Base-by-base conservation (phyloP, 495 filamentous ascomycete species). In the Penicillium bialowiezense region DNA sequence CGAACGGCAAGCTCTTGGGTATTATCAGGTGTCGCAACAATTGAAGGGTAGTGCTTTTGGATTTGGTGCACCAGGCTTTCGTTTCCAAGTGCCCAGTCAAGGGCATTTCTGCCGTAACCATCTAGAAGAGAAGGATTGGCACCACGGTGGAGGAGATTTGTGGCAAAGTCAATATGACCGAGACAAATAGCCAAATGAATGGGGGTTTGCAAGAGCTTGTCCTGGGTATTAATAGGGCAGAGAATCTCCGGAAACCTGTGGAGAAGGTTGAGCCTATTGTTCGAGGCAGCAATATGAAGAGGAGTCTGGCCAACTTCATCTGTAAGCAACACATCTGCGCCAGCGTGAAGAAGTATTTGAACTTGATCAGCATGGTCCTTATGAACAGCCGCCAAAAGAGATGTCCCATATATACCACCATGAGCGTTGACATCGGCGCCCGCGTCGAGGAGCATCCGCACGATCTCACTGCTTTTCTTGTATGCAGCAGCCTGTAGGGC, bases 71-170 rank as follows among this genome's bases (percentile, higher is more conserved):
- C 20, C 9, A 53, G 20, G 41, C 20, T 37, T 38, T 9, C 31
- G 15, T 53, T 14, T 0, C 15, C 44, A 8, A 28, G 0, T 21
- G 37, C 50, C 50, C 50, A 53, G 43, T 53, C 50, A 19, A 53
- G 24, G n/a, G 20, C 18, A 38, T 53, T 13, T 48, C 31, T 42
- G 20, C 50, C 50, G 32, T 45, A 51, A 21, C 48, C 48, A 39
- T 51, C 48, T 32, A 12, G 33, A 14, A 51, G 33, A 15, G 15
- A 40, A 38, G 48, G 48, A 44, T 51, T 23, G 10, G 48, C 48
- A 44, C 41, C 41, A 33, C 28, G 10, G 3, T 44, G 0, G 15
- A 51, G 33, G 31, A 51, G 40, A 23, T 3, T 19, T 3, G 20
- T 32, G 31, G 41, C 48, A 33, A 51, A 24, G 2, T 39, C 17